Percentiles rank a stretch among this genome's conserved stretches.
Evolutionary conservation across 148 eudicot genomes (phyloP).

Genomic region (Oxyria digyna): DNA sequence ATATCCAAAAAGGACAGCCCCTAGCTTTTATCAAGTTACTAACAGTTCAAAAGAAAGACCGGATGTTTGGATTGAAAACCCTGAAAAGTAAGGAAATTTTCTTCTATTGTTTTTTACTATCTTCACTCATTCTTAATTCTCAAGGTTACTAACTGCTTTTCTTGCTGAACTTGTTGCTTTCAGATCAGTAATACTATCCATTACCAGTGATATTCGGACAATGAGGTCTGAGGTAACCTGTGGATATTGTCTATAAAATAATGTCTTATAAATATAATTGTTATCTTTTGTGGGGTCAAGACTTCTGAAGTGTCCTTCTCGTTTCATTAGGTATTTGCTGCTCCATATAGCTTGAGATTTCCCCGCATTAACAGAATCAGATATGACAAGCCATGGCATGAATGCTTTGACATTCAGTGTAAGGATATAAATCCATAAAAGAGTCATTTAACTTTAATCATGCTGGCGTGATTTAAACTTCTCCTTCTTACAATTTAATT

Average conservation of each 20-base stretch:
- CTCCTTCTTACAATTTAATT: neutral
- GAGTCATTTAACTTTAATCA: neutral
- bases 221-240: conserved; percentile 57
- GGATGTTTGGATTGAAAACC: conserved; percentile 98
- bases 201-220: conserved; percentile 87
- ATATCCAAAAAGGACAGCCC: conserved; percentile 70
- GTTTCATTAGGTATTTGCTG: conserved; percentile 48
- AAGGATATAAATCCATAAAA: conserved; percentile 11
- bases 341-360: conserved; percentile 88
- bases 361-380: conserved; percentile 88
- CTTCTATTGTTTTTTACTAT: neutral
- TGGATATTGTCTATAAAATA: neutral
- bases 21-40: conserved; percentile 84
- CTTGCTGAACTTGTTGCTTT: conserved; percentile 1
- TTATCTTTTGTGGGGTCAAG: neutral
- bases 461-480: neutral
- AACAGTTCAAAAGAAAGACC: conserved; percentile 91
- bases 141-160: neutral
- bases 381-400: conserved; percentile 96
- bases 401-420: conserved; percentile 88
- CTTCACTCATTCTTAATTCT: neutral
- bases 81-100: conserved; percentile 53
- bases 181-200: conserved; percentile 69
- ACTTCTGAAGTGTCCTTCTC: neutral
- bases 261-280: neutral